Percentiles rank a stretch among this genome's conserved stretches.
Evolutionary conservation across 371 early-diverging fungal species (phyloP).

Genomic region (Mortierella sp.): DNA sequence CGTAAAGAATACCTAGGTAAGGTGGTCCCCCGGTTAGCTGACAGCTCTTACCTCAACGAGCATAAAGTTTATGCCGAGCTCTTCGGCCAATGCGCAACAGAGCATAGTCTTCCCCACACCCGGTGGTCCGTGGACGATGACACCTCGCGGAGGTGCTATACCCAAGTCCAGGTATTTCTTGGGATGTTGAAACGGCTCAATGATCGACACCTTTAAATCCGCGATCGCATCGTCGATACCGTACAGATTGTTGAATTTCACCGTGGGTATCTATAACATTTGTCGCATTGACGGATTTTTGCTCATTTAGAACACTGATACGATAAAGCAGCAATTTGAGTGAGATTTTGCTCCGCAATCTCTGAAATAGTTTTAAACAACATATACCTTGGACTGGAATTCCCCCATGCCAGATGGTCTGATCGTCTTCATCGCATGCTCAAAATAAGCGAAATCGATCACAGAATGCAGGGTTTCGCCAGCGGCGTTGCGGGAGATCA

Average conservation of each 20-base stretch:
- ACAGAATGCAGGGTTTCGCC: background rate
- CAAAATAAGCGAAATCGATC: conserved; percentile 56
- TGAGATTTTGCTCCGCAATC: too few relatives aligned
- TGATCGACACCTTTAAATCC: conserved; percentile 72
- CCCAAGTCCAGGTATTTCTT: conserved; percentile 87
- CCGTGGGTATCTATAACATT: conserved; percentile 62
- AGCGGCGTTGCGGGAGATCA: conserved; percentile 54
- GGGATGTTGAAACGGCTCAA: conserved; percentile 89
- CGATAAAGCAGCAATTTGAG: too few relatives aligned
- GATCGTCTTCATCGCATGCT: conserved; percentile 57
- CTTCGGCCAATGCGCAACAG: conserved; percentile 95
- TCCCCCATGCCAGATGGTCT: conserved; percentile 73
- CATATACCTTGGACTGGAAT: conserved; percentile 62
- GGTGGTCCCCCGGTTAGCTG: too few relatives aligned
- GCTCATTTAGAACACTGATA: too few relatives aligned
- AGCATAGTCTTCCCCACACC: conserved; percentile 99
- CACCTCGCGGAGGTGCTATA: conserved; percentile 94
- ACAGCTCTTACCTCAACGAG: conserved; percentile 74
- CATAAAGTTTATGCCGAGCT: conserved; percentile 80
- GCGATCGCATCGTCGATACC: conserved; percentile 73
- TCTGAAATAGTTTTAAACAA: background rate
- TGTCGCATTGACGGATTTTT: too few relatives aligned
- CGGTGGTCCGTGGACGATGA: conserved; percentile 99
- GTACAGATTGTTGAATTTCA: conserved; percentile 72
- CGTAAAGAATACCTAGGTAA: too few relatives aligned